phyloP scores from a whole-genome alignment of 805 yeast species.

The Teunomyces cretensis region DNA sequence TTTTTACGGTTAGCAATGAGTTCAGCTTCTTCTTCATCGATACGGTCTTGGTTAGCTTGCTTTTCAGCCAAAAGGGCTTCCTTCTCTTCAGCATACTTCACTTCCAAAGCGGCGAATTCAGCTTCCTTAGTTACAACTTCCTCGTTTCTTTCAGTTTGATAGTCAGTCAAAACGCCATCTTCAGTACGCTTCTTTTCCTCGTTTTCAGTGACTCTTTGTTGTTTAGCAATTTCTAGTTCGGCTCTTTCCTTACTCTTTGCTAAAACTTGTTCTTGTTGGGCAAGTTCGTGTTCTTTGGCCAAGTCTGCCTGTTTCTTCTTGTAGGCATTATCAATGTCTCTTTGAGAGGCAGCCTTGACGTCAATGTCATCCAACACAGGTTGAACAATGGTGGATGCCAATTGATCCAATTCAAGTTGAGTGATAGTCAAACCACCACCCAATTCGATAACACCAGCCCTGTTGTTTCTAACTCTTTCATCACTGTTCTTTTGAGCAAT shows the following conservation, averaged over 20 bases:
- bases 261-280: conserved; percentile 26
- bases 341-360: conserved; percentile 67
- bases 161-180: conserved; percentile 25
- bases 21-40: conserved; percentile 43
- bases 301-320: conserved; percentile 37
- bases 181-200: conserved; percentile 32
- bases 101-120: conserved; percentile 37
- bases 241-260: conserved; percentile 35
- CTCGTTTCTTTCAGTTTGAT: conserved; percentile 28
- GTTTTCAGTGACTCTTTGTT: conserved; percentile 29
- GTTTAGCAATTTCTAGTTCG: conserved; percentile 37
- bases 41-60: conserved; percentile 44
- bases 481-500: conserved; percentile 70
- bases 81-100: conserved; percentile 38
- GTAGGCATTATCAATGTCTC: conserved; percentile 45
- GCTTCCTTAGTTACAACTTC: conserved; percentile 28
- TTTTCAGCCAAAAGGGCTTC: conserved; percentile 46
- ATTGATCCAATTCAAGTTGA: conserved; percentile 68
- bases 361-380: conserved; percentile 80
- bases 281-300: conserved; percentile 28
- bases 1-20: conserved; percentile 45
- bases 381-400: conserved; percentile 76
- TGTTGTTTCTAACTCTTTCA: conserved; percentile 50
- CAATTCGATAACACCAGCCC: conserved; percentile 59
- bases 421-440: conserved; percentile 89